Conservation (phyloP, 2,329 filamentous ascomycete species). For the Alternaria burnsii region DNA sequence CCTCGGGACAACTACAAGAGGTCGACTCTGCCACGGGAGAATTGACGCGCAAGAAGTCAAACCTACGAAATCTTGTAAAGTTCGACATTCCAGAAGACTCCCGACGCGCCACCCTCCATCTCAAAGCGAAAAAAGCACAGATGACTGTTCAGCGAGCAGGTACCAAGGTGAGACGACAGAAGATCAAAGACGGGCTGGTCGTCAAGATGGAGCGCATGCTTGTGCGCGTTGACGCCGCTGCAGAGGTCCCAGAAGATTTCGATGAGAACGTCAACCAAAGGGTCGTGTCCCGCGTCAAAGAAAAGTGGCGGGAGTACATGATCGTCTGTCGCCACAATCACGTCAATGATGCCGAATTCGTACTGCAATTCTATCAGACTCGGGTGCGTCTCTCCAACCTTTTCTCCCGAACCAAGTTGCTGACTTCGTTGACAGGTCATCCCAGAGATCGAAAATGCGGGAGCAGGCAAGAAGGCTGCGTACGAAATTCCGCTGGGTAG, state of each 20-base stretch:
- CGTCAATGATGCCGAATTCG: constrained; percentile 63
- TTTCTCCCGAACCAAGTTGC: background rate
- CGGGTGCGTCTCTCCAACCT: constrained; percentile 48
- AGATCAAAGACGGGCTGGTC: constrained; percentile 65
- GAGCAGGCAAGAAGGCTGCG: constrained; percentile 63
- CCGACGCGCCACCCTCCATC: constrained; percentile 48
- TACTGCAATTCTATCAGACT: constrained; percentile 68
- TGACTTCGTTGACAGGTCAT: constrained; percentile 57
- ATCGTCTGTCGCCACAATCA: constrained; percentile 67
- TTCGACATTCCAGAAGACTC: constrained; percentile 55
- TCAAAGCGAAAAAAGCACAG: constrained; percentile 52
- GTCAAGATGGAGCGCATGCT: constrained; percentile 75
- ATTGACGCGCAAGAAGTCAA: constrained; percentile 38
- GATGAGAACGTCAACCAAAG: constrained; percentile 70
- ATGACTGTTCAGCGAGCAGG: constrained; percentile 48
- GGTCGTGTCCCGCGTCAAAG: constrained; percentile 65
- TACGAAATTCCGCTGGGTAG: constrained; percentile 66
- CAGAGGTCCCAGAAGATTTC: constrained; percentile 66
- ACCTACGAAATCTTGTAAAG: constrained; percentile 51
- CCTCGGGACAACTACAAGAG: constrained; percentile 10
- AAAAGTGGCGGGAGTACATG: constrained; percentile 73
- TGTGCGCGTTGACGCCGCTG: constrained; percentile 65
- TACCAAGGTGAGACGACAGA: constrained; percentile 50
- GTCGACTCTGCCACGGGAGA: constrained; percentile 17
- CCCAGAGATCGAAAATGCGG: constrained; percentile 63